Evolutionary conservation across 768 basidiomycete species (phyloP), one percentile per base, ranked within the genome.

Genomic region (Boletus tomentosulus): DNA sequence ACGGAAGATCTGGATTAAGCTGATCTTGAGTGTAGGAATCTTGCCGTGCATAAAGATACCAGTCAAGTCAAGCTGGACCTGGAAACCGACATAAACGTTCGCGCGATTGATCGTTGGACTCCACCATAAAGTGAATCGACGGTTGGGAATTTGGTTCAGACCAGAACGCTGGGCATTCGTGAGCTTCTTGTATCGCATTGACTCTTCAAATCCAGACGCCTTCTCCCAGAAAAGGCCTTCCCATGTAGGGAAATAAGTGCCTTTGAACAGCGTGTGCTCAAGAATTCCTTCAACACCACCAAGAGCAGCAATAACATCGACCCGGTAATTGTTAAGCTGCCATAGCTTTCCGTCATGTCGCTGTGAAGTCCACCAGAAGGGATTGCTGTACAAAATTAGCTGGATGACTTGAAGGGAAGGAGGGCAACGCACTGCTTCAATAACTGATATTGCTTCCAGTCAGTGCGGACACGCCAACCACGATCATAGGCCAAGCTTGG

Each of bases 1-100:
- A 77, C 97, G 91, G 92, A 99, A 98, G 64, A 99, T 97, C 67
- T 98, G 97, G 62, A 99, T 99, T 76, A 98, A 84, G 73, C 91
- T 94, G 75, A 99, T 99, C 78, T 98, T 98, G 60, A 98, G 75
- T 3, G 95, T 97, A 12, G 94, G 94, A 58, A 98, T 96, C 77
- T 99, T 98, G 64, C 96, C 96, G 73, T 97, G 95, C 88, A 92
- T 95, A 79, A 96, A 95, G 57, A 95, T 93, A 65, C 93, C 94
- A 13, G 97, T 99, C 57, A 99, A 72, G 80, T 99, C 97, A 44
- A 99, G 82, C 66, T 98, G 96, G 19, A 99, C 97, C 71, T 98
- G 97, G 91, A 99, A 99, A 83, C 97, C 97, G 69, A 98, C 95
- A 65, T 97, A 97, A 67, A 98, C 95, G 67, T 99, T 99, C 50